Conservation (phyloP, 768 basidiomycete species). For the Boletus rex-veris region DNA sequence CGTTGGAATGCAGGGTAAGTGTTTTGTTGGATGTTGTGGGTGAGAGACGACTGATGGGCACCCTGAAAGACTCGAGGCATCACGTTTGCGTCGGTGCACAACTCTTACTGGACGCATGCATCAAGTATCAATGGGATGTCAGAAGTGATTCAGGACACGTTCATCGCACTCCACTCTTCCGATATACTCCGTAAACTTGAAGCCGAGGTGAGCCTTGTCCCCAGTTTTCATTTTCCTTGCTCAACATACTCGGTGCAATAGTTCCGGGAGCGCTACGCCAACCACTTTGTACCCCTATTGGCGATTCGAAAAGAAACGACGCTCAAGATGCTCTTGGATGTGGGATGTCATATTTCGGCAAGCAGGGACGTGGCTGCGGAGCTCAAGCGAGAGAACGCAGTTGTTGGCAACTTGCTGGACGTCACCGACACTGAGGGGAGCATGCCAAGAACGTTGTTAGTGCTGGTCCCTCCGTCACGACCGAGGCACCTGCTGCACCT, state of each 20-base stretch:
- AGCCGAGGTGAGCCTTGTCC: conserved; percentile 56
- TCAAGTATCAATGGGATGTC: conserved; percentile 86
- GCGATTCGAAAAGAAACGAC: conserved; percentile 39
- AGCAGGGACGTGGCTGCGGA: conserved; percentile 39
- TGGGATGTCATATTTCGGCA: conserved; percentile 45
- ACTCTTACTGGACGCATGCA: conserved; percentile 99
- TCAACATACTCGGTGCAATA: conserved; percentile 23
- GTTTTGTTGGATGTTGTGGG: not conserved
- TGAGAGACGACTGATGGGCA: conserved; percentile 3
- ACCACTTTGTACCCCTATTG: conserved; percentile 60
- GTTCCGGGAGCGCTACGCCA: conserved; percentile 77
- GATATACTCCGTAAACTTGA: conserved; percentile 74
- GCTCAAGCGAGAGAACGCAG: conserved; percentile 12
- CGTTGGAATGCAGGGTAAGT: conserved; percentile 80
- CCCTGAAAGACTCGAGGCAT: conserved; percentile 57
- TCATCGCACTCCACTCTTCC: conserved; percentile 87
- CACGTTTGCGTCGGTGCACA: conserved; percentile 94
- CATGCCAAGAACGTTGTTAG: not conserved
- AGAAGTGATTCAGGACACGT: conserved; percentile 83
- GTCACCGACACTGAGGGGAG: conserved; percentile 36
- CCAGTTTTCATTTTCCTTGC: not conserved
- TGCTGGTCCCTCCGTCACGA: not conserved
- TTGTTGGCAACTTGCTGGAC: conserved; percentile 35
- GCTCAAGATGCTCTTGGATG: conserved; percentile 39
- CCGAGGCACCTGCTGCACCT: not conserved